Evolutionary conservation across 1,284 basidiomycete genomes (phyloP), one percentile per base, ranked within the genome.

Genomic region (Chondrostereum purpureum): DNA sequence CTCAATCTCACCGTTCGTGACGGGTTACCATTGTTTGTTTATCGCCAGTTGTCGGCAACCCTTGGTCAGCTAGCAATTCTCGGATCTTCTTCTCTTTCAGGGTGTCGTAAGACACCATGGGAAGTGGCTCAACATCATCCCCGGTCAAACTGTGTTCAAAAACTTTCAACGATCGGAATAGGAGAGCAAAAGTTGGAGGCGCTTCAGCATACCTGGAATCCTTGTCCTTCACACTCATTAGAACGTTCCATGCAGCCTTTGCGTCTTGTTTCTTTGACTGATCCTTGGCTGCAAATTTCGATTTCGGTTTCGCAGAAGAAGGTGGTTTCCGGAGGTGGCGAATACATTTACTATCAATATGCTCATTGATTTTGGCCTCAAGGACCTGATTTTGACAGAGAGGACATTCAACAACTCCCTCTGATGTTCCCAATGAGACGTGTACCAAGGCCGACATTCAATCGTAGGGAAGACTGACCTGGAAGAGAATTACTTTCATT

Each of bases 91-190:
- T 77, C 38, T 82, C 80, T 53, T 79, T 84, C 40, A 85, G 61
- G 5, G 77, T 74, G 16, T 68, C 66, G 54, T 88, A 88, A 0
- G 82, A 75, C 8, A 73, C 73, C 51, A 82, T 83, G 3, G 85
- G 81, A 24, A 88, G 61, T 3, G 73, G 74, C 38, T 70, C 63
- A 53, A 46, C 14, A 17, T 42, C 18, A 42, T 53, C 50, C n/a
- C n/a, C 42, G 38, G 50, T 48, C 31, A 33, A 19, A 49, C 46
- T 16, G 34, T 52, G 41, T 60, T 61, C 48, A 18, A 39, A 4
- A 37, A 31, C 20, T 22, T 4, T 34, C 37, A 4, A 23, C 38
- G 36, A 33, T 38, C 41, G 40, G 48, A 40, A 39, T 37, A 23
- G 27, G 47, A 13, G 39, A 12, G 47, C 39, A 53, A 21, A 53